phyloP scores from a whole-genome alignment of 768 basidiomycete species.

The Daedalea quercina region DNA sequence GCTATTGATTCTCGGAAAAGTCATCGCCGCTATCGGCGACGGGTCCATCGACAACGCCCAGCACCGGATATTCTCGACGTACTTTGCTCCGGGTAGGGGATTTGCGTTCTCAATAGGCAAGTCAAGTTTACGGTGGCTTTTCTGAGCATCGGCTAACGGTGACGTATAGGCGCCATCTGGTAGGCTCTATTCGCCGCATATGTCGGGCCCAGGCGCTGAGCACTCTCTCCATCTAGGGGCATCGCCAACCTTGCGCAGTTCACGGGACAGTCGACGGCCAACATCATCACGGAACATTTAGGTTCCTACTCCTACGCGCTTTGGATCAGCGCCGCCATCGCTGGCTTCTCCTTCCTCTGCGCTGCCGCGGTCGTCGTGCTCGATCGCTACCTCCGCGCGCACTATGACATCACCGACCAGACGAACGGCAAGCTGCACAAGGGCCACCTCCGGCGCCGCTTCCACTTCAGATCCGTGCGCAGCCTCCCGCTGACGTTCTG shows the following conservation, averaged over 20 bases:
- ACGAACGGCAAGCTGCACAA: constrained; percentile 26
- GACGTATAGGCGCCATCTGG: constrained; percentile 26
- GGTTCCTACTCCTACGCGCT: constrained; percentile 35
- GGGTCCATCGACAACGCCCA: constrained; percentile 37
- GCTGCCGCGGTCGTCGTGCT: constrained; percentile 30
- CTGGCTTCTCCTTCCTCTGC: constrained; percentile 31
- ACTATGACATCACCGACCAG: constrained; percentile 31
- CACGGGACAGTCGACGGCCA: constrained; percentile 34
- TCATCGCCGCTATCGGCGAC: constrained; percentile 33
- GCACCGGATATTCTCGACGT: constrained; percentile 37
- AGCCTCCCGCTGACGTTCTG: constrained; percentile 34
- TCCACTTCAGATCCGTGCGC: constrained; percentile 26
- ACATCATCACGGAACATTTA: constrained; percentile 31
- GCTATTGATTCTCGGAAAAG: constrained; percentile 33
- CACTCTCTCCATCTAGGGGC: constrained; percentile 17
- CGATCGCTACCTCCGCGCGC: constrained; percentile 28
- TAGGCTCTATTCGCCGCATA: neutral
- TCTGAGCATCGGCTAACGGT: neutral
- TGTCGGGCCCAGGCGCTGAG: neutral
- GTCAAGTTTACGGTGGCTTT: neutral
- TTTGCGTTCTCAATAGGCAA: constrained; percentile 32
- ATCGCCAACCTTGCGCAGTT: constrained; percentile 36
- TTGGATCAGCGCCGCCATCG: constrained; percentile 35
- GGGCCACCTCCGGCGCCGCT: constrained; percentile 18
- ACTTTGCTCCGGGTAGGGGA: constrained; percentile 36